phyloP scores from a whole-genome alignment of 148 eudicot genomes.

The Talinum fruticosum region DNA sequence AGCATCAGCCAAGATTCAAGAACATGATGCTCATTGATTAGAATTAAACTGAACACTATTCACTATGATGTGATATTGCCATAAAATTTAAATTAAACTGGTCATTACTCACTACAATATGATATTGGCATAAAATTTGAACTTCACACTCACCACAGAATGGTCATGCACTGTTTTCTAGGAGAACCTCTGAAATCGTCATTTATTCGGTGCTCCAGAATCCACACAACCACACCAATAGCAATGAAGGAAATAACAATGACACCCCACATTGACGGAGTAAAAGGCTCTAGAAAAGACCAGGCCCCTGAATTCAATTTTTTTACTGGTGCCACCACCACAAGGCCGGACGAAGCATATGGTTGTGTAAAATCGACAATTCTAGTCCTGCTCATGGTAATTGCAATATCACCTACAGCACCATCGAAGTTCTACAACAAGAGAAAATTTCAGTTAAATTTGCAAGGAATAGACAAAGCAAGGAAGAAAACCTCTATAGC shows the following conservation, averaged over 20 bases:
- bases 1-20: too few species aligned
- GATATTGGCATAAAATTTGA: background rate
- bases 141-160: conserved; percentile 66
- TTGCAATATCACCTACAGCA: conserved; percentile 90
- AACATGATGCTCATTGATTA: too few species aligned
- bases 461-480: background rate
- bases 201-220: conserved; percentile 84
- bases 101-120: background rate
- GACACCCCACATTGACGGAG: conserved; percentile 73
- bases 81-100: background rate
- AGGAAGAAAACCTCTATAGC: background rate
- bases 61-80: background rate
- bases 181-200: conserved; percentile 94
- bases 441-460: background rate
- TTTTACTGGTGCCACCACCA: conserved; percentile 75
- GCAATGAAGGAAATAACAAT: conserved; percentile 64
- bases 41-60: background rate
- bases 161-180: conserved; percentile 64
- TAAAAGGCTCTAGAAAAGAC: conserved; percentile 86
- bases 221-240: conserved; percentile 89
- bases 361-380: conserved; percentile 95
- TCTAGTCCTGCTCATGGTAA: conserved; percentile 69
- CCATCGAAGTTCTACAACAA: conserved; percentile 63
- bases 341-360: conserved; percentile 76
- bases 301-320: conserved; percentile 68